phyloP scores from a whole-genome alignment of 768 basidiomycete genomes.

The Russula sp. region DNA sequence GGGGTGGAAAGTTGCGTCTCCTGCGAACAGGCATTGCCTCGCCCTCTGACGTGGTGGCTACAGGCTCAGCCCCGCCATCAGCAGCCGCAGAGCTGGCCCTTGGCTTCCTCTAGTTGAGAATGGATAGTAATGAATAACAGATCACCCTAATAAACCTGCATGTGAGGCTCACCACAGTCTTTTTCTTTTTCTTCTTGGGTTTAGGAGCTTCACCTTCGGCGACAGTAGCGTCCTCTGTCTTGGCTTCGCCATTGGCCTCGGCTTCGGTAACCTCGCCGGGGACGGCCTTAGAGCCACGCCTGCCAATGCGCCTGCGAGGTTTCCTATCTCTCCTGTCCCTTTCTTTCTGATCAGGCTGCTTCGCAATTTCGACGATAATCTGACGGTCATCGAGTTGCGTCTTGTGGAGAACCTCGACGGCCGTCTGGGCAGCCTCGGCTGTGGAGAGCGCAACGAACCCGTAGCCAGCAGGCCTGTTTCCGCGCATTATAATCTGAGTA shows the following conservation, averaged over 20 bases:
- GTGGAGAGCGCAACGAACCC: conserved; percentile 84
- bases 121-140: conserved; percentile 28
- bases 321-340: conserved; percentile 73
- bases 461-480: conserved; percentile 82
- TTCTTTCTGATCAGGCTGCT: conserved; percentile 85
- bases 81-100: conserved; percentile 32
- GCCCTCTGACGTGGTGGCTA: conserved; percentile 38
- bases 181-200: conserved; percentile 80
- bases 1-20: conserved; percentile 48
- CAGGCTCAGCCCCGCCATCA: conserved; percentile 33
- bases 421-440: conserved; percentile 78
- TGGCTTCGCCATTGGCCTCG: conserved; percentile 72
- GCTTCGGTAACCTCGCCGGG: conserved; percentile 88
- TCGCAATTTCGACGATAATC: conserved; percentile 90
- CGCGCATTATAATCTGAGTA: conserved; percentile 82
- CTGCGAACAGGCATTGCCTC: conserved; percentile 44
- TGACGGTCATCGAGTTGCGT: conserved; percentile 83
- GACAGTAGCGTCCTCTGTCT: conserved; percentile 49
- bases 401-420: conserved; percentile 81
- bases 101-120: conserved; percentile 49
- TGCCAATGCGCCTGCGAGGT: conserved; percentile 64
- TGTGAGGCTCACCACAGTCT: conserved; percentile 40
- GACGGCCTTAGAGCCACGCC: conserved; percentile 81
- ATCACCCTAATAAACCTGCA: conserved; percentile 24
- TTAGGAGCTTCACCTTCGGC: conserved; percentile 53